phyloP scores from a whole-genome alignment of 1,139 yeast species.

The Spathaspora jeffriesii region DNA sequence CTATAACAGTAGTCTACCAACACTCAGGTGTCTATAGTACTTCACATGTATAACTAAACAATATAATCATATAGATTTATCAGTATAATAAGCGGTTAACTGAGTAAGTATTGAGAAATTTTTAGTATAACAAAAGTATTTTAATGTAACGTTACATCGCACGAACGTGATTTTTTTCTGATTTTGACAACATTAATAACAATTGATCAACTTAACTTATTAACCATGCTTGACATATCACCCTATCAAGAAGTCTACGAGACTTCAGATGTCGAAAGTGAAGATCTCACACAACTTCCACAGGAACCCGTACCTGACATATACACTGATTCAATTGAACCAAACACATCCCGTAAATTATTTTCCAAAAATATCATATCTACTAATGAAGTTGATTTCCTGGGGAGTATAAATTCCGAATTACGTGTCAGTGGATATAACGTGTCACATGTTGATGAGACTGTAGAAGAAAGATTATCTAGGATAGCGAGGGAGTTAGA shows the following conservation, averaged over 20 bases:
- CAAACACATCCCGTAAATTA: constrained; percentile 20
- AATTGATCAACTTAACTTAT: too few relatives aligned
- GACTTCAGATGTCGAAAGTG: constrained; percentile 50
- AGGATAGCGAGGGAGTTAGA: constrained; percentile 47
- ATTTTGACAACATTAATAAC: not conserved
- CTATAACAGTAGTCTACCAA: too few relatives aligned
- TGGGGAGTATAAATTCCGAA: constrained; percentile 28
- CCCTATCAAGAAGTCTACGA: constrained; percentile 41
- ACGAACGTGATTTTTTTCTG: not conserved
- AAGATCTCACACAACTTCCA: not conserved
- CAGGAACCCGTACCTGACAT: constrained; percentile 11
- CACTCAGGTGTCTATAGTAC: too few relatives aligned
- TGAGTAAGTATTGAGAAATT: too few relatives aligned
- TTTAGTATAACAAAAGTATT: too few relatives aligned
- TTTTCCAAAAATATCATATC: constrained; percentile 16
- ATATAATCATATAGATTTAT: too few relatives aligned
- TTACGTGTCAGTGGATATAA: constrained; percentile 28
- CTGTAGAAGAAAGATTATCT: constrained; percentile 41
- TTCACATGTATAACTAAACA: too few relatives aligned
- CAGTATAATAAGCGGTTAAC: too few relatives aligned
- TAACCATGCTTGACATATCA: not conserved
- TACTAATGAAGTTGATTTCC: constrained; percentile 30
- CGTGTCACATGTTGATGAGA: constrained; percentile 29
- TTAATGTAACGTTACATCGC: too few relatives aligned
- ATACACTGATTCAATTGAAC: constrained; percentile 8